Base-by-base conservation (phyloP, 2,329 filamentous ascomycete species). In the Passalora sequoiae region DNA sequence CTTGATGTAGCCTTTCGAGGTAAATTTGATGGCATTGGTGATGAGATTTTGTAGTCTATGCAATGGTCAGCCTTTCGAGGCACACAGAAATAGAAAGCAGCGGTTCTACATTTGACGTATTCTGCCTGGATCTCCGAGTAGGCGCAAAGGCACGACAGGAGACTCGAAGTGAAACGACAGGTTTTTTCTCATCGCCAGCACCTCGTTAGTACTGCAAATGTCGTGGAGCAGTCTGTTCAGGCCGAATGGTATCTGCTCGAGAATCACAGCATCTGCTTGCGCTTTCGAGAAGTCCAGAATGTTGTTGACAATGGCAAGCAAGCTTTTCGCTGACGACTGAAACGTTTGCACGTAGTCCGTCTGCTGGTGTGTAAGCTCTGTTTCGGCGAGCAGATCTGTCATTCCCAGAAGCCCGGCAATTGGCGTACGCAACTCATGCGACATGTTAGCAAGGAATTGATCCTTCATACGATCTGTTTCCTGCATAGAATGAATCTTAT, bases 21-120 rank as follows among this genome's bases (percentile, higher is more conserved):
- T 60, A 47, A 59, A 58, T 30, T 60, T 58, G 27, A 58, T 50
- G 6, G 56, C 57, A 21, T 58, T 60, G 4, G 52, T 53, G 5
- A 59, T 25, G 10, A 60, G 44, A 27, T 60, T 60, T 19, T 33
- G 30, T 8, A 33, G 30, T 8, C 30, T 33, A 13, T 7, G 10
- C 4, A 19, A 3, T 17, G 6, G 15, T 33, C n/a, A 33, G 30
- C 6, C 9, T 33, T 13, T 10, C 30, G 10, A 7, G 21, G n/a
- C n/a, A 19, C 5, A 19, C 30, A 33, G 9, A 8, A 13, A 7
- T 9, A 19, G 4, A 17, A 19, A 12, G 12, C 30, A 8, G 9
- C 15, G 21, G 16, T 19, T 19, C n/a, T n/a, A 33, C 30, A 33
- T 33, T 12, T 33, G 30, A 8, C 30, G 9, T 15, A 33, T 33